Evolutionary conservation across 2,329 filamentous ascomycete species (phyloP), one percentile per base, ranked within the genome.

Genomic region (Herpotrichia juniperi): DNA sequence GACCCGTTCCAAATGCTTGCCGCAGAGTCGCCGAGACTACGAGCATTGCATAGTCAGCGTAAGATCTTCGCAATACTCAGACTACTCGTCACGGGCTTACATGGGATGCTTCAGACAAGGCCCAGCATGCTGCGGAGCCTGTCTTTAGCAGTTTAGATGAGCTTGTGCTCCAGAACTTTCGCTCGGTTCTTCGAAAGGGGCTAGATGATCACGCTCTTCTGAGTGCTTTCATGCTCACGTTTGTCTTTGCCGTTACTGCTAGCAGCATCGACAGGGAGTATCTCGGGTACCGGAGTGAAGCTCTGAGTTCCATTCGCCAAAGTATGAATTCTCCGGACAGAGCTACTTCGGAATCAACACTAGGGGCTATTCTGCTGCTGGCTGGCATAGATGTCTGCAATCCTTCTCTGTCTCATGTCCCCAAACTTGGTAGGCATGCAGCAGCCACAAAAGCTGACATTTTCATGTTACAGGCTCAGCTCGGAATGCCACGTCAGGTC

Each of bases 1-100:
- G 28, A 45, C n/a, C 16, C 24, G n/a, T 45, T 45, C 30, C 42
- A 45, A 14, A 45, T 24, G 42, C 42, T 45, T 24, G 42, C 42
- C 22, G 42, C 28, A 11, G 42, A 45, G 28, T 31, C 42, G 19
- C 28, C 42, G 16, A 34, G 28, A 34, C 28, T 45, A 17, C 42
- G 25, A 14, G 24, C 10, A 24, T 24, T 32, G 28, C 28, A 21
- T 24, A 34, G 19, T 17, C 28, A 34, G 6, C 28, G 42, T 45
- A 34, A 45, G 42, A 17, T 10, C 11, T 30, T 44, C 2, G 16
- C 42, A 44, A 14, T 22, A 14, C 12, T 25, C 21, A 14, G 4
- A 32, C 16, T 28, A 32, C 17, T 11, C n/a, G 3, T 24, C 16
- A 24, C 8, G 24, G 19, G 17, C 42, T 34, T 24, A 45, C 12